A percentile compares a stretch with the other conserved stretches of the same genome.
These are phyloP conservation scores for Podaxis sp. DNA, from an alignment of 768 basidiomycete genomes.

Conservation along the genomic window DNA sequence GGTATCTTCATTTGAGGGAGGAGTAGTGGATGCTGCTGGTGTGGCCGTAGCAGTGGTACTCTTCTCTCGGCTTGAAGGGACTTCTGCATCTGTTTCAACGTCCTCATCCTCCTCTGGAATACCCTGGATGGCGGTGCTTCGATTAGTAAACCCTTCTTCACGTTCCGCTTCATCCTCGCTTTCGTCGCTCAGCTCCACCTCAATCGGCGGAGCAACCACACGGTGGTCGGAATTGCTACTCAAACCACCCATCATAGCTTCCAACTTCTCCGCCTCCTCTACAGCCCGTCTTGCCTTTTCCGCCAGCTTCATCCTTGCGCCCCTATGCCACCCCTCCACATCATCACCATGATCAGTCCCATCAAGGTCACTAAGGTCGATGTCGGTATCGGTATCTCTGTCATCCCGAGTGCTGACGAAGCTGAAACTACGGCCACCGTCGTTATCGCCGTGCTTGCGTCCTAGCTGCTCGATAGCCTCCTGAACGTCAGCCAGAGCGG, in stretches of 20 bases:
- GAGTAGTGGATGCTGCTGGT: background rate
- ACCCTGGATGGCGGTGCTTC: conserved; percentile 36
- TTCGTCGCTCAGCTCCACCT: conserved; percentile 77
- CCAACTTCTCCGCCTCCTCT: conserved; percentile 53
- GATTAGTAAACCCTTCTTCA: conserved; percentile 36
- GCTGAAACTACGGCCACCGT: conserved; percentile 71
- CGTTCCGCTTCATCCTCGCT: conserved; percentile 65
- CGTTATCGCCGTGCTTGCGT: conserved; percentile 43
- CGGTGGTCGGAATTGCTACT: conserved; percentile 23
- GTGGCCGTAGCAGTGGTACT: background rate
- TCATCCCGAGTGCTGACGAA: conserved; percentile 69
- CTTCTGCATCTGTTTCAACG: conserved; percentile 18
- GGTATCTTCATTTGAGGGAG: conserved; percentile 13
- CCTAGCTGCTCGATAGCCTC: conserved; percentile 88
- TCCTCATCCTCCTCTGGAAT: conserved; percentile 76
- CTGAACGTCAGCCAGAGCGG: conserved; percentile 89
- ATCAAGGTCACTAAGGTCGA: conserved; percentile 45
- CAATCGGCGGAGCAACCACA: conserved; percentile 57
- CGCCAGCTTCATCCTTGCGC: conserved; percentile 64
- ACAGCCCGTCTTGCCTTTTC: conserved; percentile 65
- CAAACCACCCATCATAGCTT: conserved; percentile 35
- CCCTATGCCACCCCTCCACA: conserved; percentile 64
- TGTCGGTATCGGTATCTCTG: conserved; percentile 56
- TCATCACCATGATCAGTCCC: conserved; percentile 37
- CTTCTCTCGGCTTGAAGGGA: background rate